phyloP scores from a whole-genome alignment of 768 basidiomycete genomes.

The Dentipellis fragilis region DNA sequence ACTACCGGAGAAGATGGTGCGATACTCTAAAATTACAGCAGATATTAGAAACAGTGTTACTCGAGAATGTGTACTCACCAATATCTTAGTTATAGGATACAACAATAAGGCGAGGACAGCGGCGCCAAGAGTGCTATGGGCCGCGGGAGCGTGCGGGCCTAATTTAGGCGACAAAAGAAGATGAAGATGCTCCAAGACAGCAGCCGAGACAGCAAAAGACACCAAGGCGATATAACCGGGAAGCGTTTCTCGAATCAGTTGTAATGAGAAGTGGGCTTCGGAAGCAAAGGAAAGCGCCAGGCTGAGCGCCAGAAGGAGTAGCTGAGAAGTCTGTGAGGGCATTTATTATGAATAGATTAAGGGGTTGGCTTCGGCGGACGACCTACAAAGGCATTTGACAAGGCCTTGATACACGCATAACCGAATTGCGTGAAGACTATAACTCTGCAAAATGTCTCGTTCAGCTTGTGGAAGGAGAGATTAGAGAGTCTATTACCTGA shows the following conservation, averaged over 20 bases:
- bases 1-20: slow-evolving; percentile 37
- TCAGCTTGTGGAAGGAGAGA: neutral
- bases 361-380: neutral
- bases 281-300: slow-evolving; percentile 46
- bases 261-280: slow-evolving; percentile 37
- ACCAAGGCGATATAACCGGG: slow-evolving; percentile 62
- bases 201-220: slow-evolving; percentile 49
- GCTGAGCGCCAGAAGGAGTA: slow-evolving; percentile 35
- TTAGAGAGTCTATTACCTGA: slow-evolving; percentile 37
- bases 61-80: slow-evolving; percentile 33
- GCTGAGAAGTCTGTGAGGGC: slow-evolving; percentile 31
- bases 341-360: slow-evolving; percentile 4
- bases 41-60: neutral
- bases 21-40: slow-evolving; percentile 6
- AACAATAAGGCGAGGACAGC: slow-evolving; percentile 53
- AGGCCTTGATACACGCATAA: slow-evolving; percentile 49
- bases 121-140: slow-evolving; percentile 51
- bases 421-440: slow-evolving; percentile 64
- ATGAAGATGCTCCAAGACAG: slow-evolving; percentile 53
- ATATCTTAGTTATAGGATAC: slow-evolving; percentile 46
- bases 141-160: slow-evolving; percentile 44
- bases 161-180: slow-evolving; percentile 47
- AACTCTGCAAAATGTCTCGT: slow-evolving; percentile 35
- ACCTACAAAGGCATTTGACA: slow-evolving; percentile 41
- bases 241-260: slow-evolving; percentile 32